Evolutionary conservation across 345 rosid species (phyloP).

Genomic region (Ceriops tagal): DNA sequence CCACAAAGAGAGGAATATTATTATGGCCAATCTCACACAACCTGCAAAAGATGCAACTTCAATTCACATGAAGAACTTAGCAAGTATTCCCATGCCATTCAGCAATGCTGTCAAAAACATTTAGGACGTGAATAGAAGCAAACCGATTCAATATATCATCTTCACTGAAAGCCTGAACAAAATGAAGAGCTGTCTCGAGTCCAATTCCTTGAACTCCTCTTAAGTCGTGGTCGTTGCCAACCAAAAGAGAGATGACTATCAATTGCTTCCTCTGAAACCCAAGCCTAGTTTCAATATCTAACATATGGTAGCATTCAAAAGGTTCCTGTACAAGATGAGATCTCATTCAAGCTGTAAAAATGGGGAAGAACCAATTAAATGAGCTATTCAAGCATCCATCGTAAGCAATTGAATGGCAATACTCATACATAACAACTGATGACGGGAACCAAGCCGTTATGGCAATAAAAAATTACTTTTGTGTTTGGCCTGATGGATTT

Average conservation of each 20-base stretch:
- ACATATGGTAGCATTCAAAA: constrained; percentile 76
- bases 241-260: constrained; percentile 80
- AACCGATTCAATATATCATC: constrained; percentile 67
- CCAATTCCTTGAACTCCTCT: constrained; percentile 83
- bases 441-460: too few species aligned
- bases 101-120: constrained; percentile 5
- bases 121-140: constrained; percentile 10
- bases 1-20: constrained; percentile 25
- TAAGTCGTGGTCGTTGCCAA: constrained; percentile 80
- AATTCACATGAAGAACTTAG: constrained; percentile 8
- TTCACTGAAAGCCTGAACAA: constrained; percentile 57
- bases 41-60: constrained; percentile 33
- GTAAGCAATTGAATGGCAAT: too few species aligned
- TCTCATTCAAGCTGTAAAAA: constrained; percentile 23
- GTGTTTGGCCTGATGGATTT: constrained; percentile 72
- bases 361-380: background rate
- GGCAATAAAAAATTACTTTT: constrained; percentile 39
- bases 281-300: constrained; percentile 83
- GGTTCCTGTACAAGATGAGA: constrained; percentile 60
- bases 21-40: constrained; percentile 57
- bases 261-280: constrained; percentile 77
- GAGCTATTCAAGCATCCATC: background rate
- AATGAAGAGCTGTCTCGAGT: constrained; percentile 60
- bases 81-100: constrained; percentile 9
- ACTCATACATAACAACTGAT: too few species aligned